Base-by-base conservation (phyloP, 306 rosid genomes). In the Dalbergia cultrata region DNA sequence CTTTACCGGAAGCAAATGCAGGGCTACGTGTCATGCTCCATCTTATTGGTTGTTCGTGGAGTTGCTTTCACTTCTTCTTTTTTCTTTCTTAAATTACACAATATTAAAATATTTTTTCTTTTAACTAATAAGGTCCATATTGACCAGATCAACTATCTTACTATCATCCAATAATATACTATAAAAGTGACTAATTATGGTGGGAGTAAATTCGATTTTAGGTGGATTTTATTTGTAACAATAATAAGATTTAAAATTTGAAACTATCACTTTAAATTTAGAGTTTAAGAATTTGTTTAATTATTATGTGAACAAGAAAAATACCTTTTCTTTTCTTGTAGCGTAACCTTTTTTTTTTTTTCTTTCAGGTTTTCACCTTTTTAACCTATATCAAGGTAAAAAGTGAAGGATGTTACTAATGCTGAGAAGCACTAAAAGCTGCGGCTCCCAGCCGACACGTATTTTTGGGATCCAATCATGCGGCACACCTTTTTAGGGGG, bases 401-500 rank as follows among this genome's bases (percentile, higher is more conserved):
- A 68, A 57, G 82, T n/a, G 82, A 72, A 60, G 41, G 83, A 67
- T 57, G 62, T 26, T 73, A 74, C 6, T 37, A 37, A 61, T 76
- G 80, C 69, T 75, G 73, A 53, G 44, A 56, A 76, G 80, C 65
- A 65, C 11, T 43, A 43, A 21, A 70, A 75, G 72, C 76, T 83
- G 75, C 80, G 85, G 85, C 79, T 56, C 57, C 67, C 18, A 59
- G 68, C 16, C 31, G 45, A 74, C 77, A 78, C 81, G 67, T 53
- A 83, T 45, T 43, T 72, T 79, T 68, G 85, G 88, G 88, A 87
- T 75, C 85, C 91, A 85, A 87, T 87, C 91, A 84, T 87, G 86
- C 65, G 83, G 86, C 91, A 70, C 90, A 9, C 17, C 92, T 85
- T 84, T 90, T 80, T 75, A 34, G 86, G 83, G 88, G 67, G n/a